These are phyloP conservation scores for Mycocentrospora acerina DNA, from an alignment of 2,329 filamentous ascomycete genomes.

Conservation along the genomic window DNA sequence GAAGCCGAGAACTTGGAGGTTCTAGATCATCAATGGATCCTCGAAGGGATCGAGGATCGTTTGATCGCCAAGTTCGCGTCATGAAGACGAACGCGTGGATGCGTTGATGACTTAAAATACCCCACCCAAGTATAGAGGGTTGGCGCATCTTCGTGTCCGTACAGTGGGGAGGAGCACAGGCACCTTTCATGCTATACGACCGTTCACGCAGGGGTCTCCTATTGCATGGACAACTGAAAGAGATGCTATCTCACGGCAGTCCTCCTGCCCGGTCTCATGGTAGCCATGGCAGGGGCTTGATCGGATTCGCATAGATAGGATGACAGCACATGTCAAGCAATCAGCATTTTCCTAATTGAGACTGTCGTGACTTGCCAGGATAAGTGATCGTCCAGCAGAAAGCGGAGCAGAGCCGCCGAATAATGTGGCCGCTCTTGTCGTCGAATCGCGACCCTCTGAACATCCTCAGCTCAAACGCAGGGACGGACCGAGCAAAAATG, in stretches of 20 bases:
- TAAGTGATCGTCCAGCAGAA: constrained; percentile 12
- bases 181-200: constrained; percentile 26
- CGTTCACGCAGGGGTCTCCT: constrained; percentile 17
- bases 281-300: constrained; percentile 23
- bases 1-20: constrained; percentile 97
- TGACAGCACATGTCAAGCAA: constrained; percentile 13
- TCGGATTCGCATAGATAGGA: no score
- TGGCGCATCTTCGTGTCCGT: constrained; percentile 4
- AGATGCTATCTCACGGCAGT: constrained; percentile 33
- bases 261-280: constrained; percentile 23
- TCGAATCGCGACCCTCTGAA: no score
- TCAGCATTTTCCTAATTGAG: constrained; percentile 1
- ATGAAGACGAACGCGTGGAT: constrained; percentile 11
- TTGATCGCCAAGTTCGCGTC: constrained; percentile 58
- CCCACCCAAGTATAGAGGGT: constrained; percentile 8
- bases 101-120: constrained; percentile 7
- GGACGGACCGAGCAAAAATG: constrained; percentile 17
- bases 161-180: constrained; percentile 7
- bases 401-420: constrained; percentile 25
- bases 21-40: constrained; percentile 86
- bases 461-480: constrained; percentile 28
- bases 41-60: constrained; percentile 85
- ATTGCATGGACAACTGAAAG: constrained; percentile 18
- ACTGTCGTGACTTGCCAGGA: constrained; percentile 1
- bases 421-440: constrained; percentile 9